Evolutionary conservation across 352 stramenopile species (phyloP).

Genomic region (Discostella stelligera): DNA sequence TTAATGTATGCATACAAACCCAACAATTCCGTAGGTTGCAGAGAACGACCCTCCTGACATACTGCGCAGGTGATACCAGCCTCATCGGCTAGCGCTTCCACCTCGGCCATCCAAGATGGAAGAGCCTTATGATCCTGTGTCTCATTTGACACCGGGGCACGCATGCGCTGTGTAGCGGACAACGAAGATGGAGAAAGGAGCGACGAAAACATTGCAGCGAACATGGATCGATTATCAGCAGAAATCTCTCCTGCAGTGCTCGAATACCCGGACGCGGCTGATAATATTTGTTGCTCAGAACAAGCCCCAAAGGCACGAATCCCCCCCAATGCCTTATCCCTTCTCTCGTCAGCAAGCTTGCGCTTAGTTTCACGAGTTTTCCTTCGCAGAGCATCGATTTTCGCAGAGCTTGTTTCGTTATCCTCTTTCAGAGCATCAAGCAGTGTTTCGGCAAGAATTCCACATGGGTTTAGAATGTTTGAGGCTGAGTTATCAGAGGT

Average conservation of each 20-base stretch:
- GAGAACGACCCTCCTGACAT: conserved; percentile 75
- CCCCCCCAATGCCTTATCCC: conserved; percentile 61
- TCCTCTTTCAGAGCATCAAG: conserved; percentile 68
- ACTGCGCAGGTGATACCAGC: conserved; percentile 68
- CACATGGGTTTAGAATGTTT: conserved; percentile 59
- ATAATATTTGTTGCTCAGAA: neutral
- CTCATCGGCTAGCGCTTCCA: conserved; percentile 80
- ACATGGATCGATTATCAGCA: conserved; percentile 39
- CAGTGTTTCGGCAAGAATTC: conserved; percentile 77
- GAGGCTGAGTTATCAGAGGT: conserved; percentile 67
- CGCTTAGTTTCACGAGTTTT: conserved; percentile 73
- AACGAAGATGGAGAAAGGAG: conserved; percentile 18
- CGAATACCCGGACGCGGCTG: conserved; percentile 3
- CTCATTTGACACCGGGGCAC: conserved; percentile 4
- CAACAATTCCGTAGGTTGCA: conserved; percentile 74
- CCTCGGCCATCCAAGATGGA: conserved; percentile 77
- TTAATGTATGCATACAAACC: conserved; percentile 81
- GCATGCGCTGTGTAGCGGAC: neutral
- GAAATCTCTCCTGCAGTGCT: neutral
- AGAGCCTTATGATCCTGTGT: conserved; percentile 9
- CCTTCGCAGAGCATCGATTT: conserved; percentile 56
- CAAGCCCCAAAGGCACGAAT: conserved; percentile 55
- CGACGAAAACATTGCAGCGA: conserved; percentile 57
- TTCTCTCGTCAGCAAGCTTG: conserved; percentile 70
- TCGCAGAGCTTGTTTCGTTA: conserved; percentile 41